Percentiles rank a stretch among this genome's conserved stretches.
phyloP scores from a whole-genome alignment of 768 basidiomycete species.

The Pleurotus pulmonarius region DNA sequence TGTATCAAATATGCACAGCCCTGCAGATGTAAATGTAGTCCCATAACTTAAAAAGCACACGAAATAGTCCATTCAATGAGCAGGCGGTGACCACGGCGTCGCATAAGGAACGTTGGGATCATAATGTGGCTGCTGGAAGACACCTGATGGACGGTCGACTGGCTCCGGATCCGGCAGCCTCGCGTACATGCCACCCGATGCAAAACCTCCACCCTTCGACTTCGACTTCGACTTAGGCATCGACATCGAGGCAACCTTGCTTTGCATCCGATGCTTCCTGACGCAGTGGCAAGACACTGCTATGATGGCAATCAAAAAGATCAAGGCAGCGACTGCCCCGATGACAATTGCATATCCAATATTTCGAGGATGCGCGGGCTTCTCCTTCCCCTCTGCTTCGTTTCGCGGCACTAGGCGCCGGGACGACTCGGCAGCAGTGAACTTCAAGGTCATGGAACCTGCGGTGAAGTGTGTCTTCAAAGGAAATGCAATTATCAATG shows the following conservation, averaged over 20 bases:
- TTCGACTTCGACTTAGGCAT: neutral
- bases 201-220: neutral
- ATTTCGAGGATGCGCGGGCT: neutral
- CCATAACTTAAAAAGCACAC: neutral
- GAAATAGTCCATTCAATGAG: neutral
- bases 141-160: neutral
- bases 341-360: constrained; percentile 3
- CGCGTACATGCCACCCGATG: neutral
- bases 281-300: neutral
- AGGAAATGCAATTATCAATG: neutral
- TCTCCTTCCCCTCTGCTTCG: neutral
- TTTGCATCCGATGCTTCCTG: neutral
- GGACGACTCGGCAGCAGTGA: neutral
- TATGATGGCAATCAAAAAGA: neutral
- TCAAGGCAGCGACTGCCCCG: neutral
- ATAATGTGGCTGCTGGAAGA: neutral
- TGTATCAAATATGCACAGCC: too few relatives aligned
- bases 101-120: neutral
- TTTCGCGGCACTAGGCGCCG: neutral
- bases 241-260: neutral
- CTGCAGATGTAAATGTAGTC: too few relatives aligned
- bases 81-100: neutral
- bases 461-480: neutral
- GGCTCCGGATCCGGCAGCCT: neutral
- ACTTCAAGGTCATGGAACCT: neutral